Conservation (phyloP, 176 grass and related monocot species). For the Triticum dicoccoides region DNA sequence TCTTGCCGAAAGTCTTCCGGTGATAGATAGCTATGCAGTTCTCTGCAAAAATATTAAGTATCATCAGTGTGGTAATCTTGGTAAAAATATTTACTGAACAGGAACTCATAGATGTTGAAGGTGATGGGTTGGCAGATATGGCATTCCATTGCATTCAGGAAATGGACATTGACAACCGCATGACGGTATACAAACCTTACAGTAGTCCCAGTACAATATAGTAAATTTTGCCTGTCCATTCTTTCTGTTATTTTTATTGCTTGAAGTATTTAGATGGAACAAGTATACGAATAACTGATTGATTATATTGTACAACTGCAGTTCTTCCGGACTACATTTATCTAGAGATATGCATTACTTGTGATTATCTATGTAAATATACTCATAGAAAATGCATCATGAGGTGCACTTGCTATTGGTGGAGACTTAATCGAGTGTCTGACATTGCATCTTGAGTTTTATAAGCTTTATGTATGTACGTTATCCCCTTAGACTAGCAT, state of each 20-base stretch:
- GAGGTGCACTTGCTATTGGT: neutral
- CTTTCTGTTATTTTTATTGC: neutral
- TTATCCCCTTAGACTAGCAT: neutral
- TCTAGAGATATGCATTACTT: neutral
- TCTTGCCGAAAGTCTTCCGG: neutral
- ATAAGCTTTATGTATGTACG: conserved; percentile 4
- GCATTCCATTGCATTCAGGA: conserved; percentile 95
- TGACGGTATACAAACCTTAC: conserved; percentile 54
- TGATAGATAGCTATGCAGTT: neutral
- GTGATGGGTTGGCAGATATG: conserved; percentile 98
- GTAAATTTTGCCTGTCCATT: conserved; percentile 5
- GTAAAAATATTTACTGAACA: conserved; percentile 28
- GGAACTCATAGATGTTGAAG: conserved; percentile 98
- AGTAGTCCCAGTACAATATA: neutral
- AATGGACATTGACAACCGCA: conserved; percentile 98
- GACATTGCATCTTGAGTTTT: neutral
- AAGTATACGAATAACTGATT: neutral
- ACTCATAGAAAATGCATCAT: neutral
- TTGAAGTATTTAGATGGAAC: conserved; percentile 1
- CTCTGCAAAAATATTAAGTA: neutral
- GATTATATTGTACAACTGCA: conserved; percentile 14
- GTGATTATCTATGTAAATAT: neutral
- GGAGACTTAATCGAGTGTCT: neutral
- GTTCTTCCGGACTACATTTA: neutral
- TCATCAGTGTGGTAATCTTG: conserved; percentile 7